phyloP scores from a whole-genome alignment of 192 early-diverging fungal species.

The Entrophospora sp. region DNA sequence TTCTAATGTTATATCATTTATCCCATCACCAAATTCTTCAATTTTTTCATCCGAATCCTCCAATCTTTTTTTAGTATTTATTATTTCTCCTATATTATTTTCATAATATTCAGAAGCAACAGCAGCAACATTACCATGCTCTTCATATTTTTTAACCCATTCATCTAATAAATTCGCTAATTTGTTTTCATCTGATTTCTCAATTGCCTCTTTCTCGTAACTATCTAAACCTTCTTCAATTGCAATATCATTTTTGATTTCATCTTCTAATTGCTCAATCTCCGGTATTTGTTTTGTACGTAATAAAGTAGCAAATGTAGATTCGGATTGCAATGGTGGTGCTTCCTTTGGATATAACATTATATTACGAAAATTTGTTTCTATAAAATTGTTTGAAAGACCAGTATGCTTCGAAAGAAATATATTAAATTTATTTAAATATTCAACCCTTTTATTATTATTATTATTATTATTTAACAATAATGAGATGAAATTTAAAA shows the following conservation, averaged over 20 bases:
- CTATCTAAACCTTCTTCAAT: constrained; percentile 1
- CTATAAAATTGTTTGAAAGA: constrained; percentile 12
- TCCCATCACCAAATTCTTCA: background rate
- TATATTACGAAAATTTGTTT: background rate
- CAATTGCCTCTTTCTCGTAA: background rate
- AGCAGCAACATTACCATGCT: background rate
- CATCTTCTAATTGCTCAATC: background rate
- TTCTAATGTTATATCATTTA: background rate
- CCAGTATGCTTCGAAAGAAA: constrained; percentile 15
- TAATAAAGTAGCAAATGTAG: background rate
- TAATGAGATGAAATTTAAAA: no score
- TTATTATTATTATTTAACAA: no score
- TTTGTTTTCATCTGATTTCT: constrained; percentile 4
- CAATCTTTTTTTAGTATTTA: background rate
- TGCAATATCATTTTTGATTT: background rate
- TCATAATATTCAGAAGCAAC: background rate
- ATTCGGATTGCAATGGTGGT: background rate
- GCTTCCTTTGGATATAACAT: constrained; percentile 6
- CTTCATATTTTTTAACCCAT: constrained; percentile 11
- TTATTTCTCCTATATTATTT: background rate
- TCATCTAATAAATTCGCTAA: constrained; percentile 11
- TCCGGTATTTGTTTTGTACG: constrained; percentile 16
- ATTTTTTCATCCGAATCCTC: background rate
- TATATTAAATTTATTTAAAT: background rate
- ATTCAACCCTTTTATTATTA: constrained; percentile 8